Evolutionary conservation across 768 basidiomycete genomes (phyloP).

Genomic region (Stropharia rugosoannulata): DNA sequence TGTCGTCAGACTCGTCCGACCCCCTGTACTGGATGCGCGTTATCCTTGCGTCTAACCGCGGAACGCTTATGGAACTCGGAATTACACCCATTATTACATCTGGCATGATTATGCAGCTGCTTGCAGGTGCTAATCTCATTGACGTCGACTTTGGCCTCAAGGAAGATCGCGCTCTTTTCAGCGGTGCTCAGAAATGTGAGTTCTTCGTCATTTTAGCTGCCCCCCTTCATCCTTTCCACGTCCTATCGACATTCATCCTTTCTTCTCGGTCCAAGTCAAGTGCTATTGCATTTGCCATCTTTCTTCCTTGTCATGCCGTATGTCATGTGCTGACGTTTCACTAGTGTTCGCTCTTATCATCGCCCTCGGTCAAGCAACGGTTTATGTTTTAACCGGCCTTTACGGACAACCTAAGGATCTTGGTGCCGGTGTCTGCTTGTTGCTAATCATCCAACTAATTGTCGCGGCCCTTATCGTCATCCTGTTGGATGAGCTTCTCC

Average conservation of each 20-base stretch:
- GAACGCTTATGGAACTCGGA: constrained; percentile 99
- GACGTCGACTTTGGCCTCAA: constrained; percentile 97
- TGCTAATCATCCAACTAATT: constrained; percentile 95
- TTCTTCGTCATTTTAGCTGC: constrained; percentile 12
- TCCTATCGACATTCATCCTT: background rate
- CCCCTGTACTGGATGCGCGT: constrained; percentile 99
- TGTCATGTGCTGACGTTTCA: constrained; percentile 1
- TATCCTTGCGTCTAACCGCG: constrained; percentile 97
- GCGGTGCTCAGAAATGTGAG: constrained; percentile 95
- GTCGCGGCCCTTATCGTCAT: constrained; percentile 95
- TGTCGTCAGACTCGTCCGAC: constrained; percentile 98
- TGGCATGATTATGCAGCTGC: constrained; percentile 99
- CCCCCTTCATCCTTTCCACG: background rate
- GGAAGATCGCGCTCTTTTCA: constrained; percentile 94
- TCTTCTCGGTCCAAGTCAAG: too few species aligned
- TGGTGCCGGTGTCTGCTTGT: constrained; percentile 94
- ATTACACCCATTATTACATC: constrained; percentile 97
- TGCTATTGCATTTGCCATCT: too few species aligned
- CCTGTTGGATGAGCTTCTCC: constrained; percentile 96
- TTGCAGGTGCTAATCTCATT: constrained; percentile 96
- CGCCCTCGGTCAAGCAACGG: constrained; percentile 92
- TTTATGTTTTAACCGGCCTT: constrained; percentile 95
- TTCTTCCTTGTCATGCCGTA: background rate
- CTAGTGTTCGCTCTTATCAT: constrained; percentile 97
- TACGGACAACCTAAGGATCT: constrained; percentile 93